Evolutionary conservation across 192 early-diverging fungal species (phyloP), one percentile per base, ranked within the genome.

Genomic region (Podila horticola): DNA sequence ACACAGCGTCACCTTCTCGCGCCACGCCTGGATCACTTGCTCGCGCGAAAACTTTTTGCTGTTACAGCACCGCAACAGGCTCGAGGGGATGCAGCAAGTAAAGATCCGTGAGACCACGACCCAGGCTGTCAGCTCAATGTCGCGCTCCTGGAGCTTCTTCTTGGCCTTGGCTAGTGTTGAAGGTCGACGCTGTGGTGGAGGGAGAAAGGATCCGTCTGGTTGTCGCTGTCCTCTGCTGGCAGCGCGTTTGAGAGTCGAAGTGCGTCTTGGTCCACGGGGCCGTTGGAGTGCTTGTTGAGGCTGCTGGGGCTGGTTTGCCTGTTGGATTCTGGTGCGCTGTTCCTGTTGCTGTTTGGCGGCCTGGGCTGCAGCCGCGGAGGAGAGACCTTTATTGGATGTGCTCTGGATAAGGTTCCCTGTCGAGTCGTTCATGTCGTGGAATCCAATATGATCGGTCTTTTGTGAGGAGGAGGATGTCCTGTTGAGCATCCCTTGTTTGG

Each of bases 1-100:
- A 29, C 81, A 84, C 11, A 88, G 73, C 7, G 89, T 81, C 22
- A 90, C 86, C 66, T 90, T 90, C 67, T 90, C 88, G 74, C 87
- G 67, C 88, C 88, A 90, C 24, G 88, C 88, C 62, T 90, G 88
- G 30, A 72, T 58, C 10, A 79, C 76, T 50, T 85, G 85, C 51
- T 70, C 70, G 48, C 71, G 69, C 0, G 85, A 59, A 57, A 86
- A 85, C 22, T 71, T 69, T 65, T 84, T 86, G 15, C 74, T 48
- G 41, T 83, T 75, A 63, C 79, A 84, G 41, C 65, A 66, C 20
- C 84, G 83, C 10, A 88, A 64, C 22, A 83, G 69, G 49, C 75
- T 74, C 51, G 71, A 83, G 2, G 87, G 87, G 41, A 86, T 65
- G 55, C 87, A 88, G 45, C 87, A 88, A 1, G 87, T 88, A 58